Base-by-base conservation (phyloP, 2,329 filamentous ascomycete species). In the Cercospora zeae-maydis region DNA sequence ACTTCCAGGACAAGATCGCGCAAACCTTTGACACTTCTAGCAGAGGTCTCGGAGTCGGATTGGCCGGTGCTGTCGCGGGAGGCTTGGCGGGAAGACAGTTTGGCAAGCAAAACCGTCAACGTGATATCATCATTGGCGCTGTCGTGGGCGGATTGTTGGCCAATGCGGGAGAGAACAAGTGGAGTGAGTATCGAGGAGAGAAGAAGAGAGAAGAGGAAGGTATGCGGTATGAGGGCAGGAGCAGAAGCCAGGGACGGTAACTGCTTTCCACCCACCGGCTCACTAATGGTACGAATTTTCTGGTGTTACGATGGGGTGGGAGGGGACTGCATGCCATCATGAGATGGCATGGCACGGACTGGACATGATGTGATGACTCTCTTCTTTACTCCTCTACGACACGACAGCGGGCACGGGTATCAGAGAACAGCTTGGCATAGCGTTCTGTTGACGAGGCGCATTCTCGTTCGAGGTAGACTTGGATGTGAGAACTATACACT, bases 21-120 rank as follows among this genome's bases (percentile, higher is more conserved):
- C 70, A 73, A 21, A 66, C 66, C n/a, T 76, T 75, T 65, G 72
- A 74, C 64, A 74, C 72, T 9, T 67, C 67, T 11, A 59, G 57
- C 45, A 68, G 70, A 54, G 74, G 74, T 36, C 57, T 74, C 14
- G 74, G 72, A 24, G 72, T 70, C 27, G 73, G 72, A 16, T 49
- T 75, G 11, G 74, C 73, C 2, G 74, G 74, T 36, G 74, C 74
- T 8, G 67, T 75, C 34, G 70, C 75, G 16, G 74, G 74, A 37
- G 74, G 73, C 11, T 63, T 75, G 9, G 72, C 73, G 13, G 74
- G 71, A 8, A 61, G 72, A 30, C 66, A 75, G 53, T 71, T 75
- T 33, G 73, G 74, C 39, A 51, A 66, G 30, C 64, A 69, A 63
- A 69, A 74, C 45, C 69, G 69, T 56, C 70, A 73, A 54, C 69